Conservation (phyloP, 2,329 filamentous ascomycete genomes). For the Alternaria hordeiaustralica region DNA sequence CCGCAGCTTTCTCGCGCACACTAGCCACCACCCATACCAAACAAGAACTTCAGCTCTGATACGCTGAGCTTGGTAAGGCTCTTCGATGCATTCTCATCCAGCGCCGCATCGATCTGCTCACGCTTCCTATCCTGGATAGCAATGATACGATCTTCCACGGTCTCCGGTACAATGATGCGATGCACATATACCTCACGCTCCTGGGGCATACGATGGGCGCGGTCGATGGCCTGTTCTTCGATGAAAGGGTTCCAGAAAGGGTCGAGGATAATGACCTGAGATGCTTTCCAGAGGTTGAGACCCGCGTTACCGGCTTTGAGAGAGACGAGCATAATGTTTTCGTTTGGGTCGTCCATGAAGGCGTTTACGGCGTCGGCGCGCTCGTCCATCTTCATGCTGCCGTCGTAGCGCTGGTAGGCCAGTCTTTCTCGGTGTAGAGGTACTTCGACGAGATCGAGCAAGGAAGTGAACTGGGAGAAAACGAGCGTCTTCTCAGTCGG, state of each 20-base stretch:
- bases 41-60: constrained; percentile 73
- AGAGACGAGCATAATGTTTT: constrained; percentile 77
- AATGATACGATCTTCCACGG: constrained; percentile 87
- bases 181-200: constrained; percentile 76
- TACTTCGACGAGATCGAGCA: constrained; percentile 79
- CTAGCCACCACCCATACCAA: constrained; percentile 52
- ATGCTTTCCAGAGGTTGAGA: constrained; percentile 82
- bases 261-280: constrained; percentile 87
- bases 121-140: constrained; percentile 80
- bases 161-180: constrained; percentile 75
- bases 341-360: constrained; percentile 67
- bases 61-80: constrained; percentile 70
- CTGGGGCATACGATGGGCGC: constrained; percentile 88
- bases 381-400: constrained; percentile 70
- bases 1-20: neutral
- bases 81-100: constrained; percentile 76
- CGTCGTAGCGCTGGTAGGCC: constrained; percentile 75
- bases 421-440: constrained; percentile 67
- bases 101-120: constrained; percentile 75
- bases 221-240: constrained; percentile 90
- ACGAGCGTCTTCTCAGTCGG: constrained; percentile 77
- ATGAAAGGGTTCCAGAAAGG: constrained; percentile 96
- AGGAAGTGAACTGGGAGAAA: constrained; percentile 81
- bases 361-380: constrained; percentile 71
- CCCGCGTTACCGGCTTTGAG: constrained; percentile 84